phyloP scores from a whole-genome alignment of 257 asterid species.

The Capsicum chinense region DNA sequence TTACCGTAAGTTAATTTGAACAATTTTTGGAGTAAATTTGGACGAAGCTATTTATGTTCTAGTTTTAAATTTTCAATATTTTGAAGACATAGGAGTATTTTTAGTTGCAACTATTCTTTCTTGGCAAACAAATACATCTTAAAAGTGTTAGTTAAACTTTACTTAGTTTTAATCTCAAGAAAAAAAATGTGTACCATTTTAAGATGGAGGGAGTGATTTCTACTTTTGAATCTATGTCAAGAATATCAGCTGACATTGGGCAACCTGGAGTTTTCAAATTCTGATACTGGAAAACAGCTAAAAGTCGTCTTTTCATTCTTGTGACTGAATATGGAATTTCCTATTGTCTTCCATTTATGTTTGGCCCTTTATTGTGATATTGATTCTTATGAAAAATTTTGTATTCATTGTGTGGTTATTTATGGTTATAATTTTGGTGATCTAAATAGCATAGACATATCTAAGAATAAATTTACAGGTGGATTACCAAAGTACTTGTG shows the following conservation, averaged over 20 bases:
- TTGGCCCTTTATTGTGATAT: neutral
- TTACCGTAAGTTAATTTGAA: too few relatives aligned
- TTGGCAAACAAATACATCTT: neutral
- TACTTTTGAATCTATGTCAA: neutral
- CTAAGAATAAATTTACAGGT: constrained; percentile 85
- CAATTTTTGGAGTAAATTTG: neutral
- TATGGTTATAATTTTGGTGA: too few relatives aligned
- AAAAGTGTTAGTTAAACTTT: neutral
- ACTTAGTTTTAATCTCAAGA: neutral
- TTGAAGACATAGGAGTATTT: neutral
- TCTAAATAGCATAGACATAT: constrained; percentile 70
- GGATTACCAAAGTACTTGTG: constrained; percentile 77
- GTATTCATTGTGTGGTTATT: neutral
- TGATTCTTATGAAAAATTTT: neutral
- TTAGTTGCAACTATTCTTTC: neutral
- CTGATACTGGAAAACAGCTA: neutral
- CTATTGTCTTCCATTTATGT: neutral
- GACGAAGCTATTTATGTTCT: neutral
- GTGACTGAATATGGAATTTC: neutral
- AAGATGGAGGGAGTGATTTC: neutral
- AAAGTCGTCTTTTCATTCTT: neutral
- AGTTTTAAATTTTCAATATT: neutral
- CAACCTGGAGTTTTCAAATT: neutral
- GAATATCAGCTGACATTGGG: neutral
- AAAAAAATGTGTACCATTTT: neutral